A percentile compares a stretch with the other conserved stretches of the same genome.
Conservation (phyloP, 352 stramenopile genomes). For the Aphanomyces astaci region DNA sequence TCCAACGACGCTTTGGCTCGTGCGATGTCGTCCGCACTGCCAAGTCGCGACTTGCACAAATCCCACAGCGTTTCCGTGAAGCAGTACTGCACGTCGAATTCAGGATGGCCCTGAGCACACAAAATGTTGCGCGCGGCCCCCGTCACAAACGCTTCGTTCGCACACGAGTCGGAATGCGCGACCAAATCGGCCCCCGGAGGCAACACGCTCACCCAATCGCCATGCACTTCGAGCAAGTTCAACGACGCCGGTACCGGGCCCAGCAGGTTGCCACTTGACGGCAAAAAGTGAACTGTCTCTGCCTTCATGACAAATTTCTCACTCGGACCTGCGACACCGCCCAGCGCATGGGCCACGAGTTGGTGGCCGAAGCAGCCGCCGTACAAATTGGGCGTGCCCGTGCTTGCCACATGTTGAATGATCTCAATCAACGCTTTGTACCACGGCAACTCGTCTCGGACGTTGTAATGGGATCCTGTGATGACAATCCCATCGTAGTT, state of each 20-base stretch:
- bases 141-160: background rate
- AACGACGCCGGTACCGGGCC: background rate
- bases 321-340: background rate
- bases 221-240: conserved; percentile 1
- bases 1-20: conserved; percentile 1
- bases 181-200: background rate
- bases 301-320: conserved; percentile 7
- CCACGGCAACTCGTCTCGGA: conserved; percentile 5
- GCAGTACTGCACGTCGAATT: conserved; percentile 12
- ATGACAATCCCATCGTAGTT: conserved; percentile 10
- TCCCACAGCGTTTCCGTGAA: conserved; percentile 1
- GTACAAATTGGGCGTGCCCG: background rate
- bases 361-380: conserved; percentile 11
- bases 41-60: background rate
- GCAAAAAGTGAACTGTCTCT: background rate
- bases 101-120: background rate
- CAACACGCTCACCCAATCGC: background rate
- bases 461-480: conserved; percentile 11
- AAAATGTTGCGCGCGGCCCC: background rate
- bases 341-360: background rate
- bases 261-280: background rate
- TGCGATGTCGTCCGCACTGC: background rate
- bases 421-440: background rate
- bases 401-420: background rate
- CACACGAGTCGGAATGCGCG: background rate